A percentile compares a stretch with the other conserved stretches of the same genome.
phyloP scores from a whole-genome alignment of 73 alveolate genomes.

The Paramecium biaurelia region DNA sequence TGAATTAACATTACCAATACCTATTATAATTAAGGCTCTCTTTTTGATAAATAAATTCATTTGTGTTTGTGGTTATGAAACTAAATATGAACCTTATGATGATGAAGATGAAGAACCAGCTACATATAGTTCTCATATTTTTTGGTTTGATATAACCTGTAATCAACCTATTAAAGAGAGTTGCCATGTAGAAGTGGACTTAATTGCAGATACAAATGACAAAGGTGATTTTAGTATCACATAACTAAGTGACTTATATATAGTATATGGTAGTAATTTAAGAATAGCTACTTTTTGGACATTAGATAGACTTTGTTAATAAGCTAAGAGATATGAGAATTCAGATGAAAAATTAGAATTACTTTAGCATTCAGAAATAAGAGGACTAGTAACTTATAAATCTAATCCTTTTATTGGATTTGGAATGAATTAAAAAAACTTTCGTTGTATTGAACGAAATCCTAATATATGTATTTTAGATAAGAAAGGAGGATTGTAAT shows the following conservation, averaged over 20 bases:
- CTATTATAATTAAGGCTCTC: neutral
- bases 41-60: neutral
- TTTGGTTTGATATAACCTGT: neutral
- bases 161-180: neutral
- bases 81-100: neutral
- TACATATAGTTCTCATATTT: neutral
- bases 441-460: neutral
- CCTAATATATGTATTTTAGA: neutral
- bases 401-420: neutral
- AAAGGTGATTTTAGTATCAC: neutral
- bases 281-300: neutral
- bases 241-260: neutral
- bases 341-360: neutral
- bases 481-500: neutral
- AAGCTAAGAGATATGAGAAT: neutral
- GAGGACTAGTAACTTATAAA: neutral
- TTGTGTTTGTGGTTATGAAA: constrained; percentile 9
- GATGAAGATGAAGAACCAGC: constrained; percentile 17
- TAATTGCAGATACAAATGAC: neutral
- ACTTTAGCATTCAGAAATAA: neutral
- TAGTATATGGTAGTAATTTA: neutral
- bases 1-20: neutral
- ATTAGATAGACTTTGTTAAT: neutral
- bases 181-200: neutral
- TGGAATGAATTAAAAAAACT: neutral